Evolutionary conservation across 2,329 filamentous ascomycete species (phyloP), one percentile per base, ranked within the genome.

Genomic region (Plenodomus lindquistii): DNA sequence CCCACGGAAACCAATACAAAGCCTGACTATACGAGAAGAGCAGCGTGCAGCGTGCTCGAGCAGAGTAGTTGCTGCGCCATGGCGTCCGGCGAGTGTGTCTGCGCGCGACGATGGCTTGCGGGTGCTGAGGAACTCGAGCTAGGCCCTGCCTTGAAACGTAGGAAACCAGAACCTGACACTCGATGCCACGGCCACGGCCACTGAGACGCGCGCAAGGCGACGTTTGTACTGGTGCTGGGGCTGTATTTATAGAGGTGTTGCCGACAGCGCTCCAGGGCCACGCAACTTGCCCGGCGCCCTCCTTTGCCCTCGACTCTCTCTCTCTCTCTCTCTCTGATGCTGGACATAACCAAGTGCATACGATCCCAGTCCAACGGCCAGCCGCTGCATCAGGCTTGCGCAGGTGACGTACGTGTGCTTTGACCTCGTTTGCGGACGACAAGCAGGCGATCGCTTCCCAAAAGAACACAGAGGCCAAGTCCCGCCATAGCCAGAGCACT

Each of bases 331-430:
- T 35, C 42, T 10, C 38, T 24, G 22, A 24, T 24, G 6, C 22
- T 24, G 22, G 6, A 10, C 10, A 24, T 10, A 24, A 24, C 5
- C 22, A 5, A 35, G 18, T 43, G 34, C 22, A 19, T 42, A 48
- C 39, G 36, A 5, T 16, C 37, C 31, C 6, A 7, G 27, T 31
- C 27, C 27, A 7, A 51, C 42, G 50, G 55, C n/a, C n/a, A n/a
- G n/a, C 42, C 31, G 47, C 46, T 53, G 42, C 36, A 46, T 50
- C 48, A 56, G 52, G 53, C 51, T 31, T 31, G 45, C 22, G 46
- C 51, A 41, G 50, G 61, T 63, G 63, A 66, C 63, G 63, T 65
- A 66, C 54, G 44, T 55, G 49, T 48, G 56, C 57, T 50, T 50
- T 57, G 57, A 51, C 51, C 54, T 60, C 55, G 60, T 61, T 59